These are phyloP conservation scores for Colletotrichum tamarilloi DNA, from an alignment of 2,329 filamentous ascomycete species.

Conservation along the genomic window DNA sequence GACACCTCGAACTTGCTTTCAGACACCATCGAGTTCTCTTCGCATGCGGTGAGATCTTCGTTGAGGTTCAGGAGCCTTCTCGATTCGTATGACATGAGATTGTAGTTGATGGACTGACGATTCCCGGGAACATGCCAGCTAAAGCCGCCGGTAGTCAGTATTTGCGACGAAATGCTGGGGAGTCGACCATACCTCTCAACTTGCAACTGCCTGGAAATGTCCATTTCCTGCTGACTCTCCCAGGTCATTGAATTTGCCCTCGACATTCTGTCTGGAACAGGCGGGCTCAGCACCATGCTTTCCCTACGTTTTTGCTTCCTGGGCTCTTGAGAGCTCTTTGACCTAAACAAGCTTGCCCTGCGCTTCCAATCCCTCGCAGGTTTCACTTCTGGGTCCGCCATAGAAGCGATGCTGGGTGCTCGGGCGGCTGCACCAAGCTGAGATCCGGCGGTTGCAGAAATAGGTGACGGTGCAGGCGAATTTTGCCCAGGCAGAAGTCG, in stretches of 20 bases:
- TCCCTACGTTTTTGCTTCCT: conserved; percentile 18
- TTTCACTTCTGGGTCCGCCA: conserved; percentile 11
- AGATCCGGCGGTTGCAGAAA: conserved; percentile 8
- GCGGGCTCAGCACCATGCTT: conserved; percentile 10
- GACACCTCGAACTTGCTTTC: conserved; percentile 48
- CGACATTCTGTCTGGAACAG: conserved; percentile 30
- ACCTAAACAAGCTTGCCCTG: conserved; percentile 35
- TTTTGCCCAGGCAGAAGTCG: neutral
- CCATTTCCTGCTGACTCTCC: conserved; percentile 34
- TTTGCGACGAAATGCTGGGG: neutral
- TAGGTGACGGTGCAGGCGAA: conserved; percentile 20
- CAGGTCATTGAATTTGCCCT: conserved; percentile 37
- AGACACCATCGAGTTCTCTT: conserved; percentile 46
- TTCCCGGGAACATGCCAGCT: conserved; percentile 47
- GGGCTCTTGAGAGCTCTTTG: conserved; percentile 35
- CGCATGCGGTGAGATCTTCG: conserved; percentile 45
- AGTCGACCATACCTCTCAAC: conserved; percentile 30
- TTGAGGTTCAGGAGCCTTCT: conserved; percentile 54
- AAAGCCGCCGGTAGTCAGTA: conserved; percentile 30
- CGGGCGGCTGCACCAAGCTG: neutral
- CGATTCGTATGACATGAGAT: conserved; percentile 57
- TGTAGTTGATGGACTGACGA: conserved; percentile 55
- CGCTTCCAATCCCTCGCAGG: conserved; percentile 33
- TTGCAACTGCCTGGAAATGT: conserved; percentile 36
- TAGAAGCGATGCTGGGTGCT: neutral